Evolutionary conservation across 2,329 filamentous ascomycete species (phyloP), one percentile per base, ranked within the genome.

Genomic region (Ophiostoma sp.): DNA sequence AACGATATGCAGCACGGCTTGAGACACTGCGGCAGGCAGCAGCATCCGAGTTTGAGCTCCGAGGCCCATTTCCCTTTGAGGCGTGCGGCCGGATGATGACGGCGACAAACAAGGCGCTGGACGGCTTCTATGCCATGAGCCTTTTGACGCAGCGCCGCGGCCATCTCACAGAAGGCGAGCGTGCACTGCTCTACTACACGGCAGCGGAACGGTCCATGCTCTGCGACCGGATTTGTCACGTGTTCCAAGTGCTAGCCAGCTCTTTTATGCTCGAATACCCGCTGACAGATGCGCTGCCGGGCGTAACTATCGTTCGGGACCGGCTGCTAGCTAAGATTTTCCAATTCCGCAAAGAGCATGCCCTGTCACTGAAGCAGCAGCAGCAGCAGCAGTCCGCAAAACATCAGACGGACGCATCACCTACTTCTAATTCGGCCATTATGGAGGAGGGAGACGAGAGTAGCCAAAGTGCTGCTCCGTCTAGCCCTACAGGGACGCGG

Each of bases 111-210:
- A 88, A 90, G 66, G 91, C 97, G 78, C 86, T 98, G 4, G 93
- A 97, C 77, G 89, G 92, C 49, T 97, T 99, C 77, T 93, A 98
- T 75, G 92, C 93, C 66, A 97, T 99, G 92, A 96, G 94, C 71
- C 86, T 97, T 11, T 89, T 97, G 71, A 93, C 96, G 49, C 84
- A 90, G 75, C 94, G 93, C 74, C 91, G 94, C 45, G 81, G 89
- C 11, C 85, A 85, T 49, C 85, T 92, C 0, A 92, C 88, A 2
- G 85, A 89, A 40, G 93, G 94, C 4, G 94, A 98, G 79, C 87
- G 89, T 68, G 88, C 89, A 8, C 84, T 98, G 49, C 81, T 99
- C 49, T 84, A 86, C 71, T 93, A 91, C 76, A 98, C 95, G 1
- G 84, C 86, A 4, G 81, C 86, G 8, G 94, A 99, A 78, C 86